These are phyloP conservation scores for Alternaria hordeiaustralica DNA, from an alignment of 2,329 filamentous ascomycete genomes.

Conservation along the genomic window DNA sequence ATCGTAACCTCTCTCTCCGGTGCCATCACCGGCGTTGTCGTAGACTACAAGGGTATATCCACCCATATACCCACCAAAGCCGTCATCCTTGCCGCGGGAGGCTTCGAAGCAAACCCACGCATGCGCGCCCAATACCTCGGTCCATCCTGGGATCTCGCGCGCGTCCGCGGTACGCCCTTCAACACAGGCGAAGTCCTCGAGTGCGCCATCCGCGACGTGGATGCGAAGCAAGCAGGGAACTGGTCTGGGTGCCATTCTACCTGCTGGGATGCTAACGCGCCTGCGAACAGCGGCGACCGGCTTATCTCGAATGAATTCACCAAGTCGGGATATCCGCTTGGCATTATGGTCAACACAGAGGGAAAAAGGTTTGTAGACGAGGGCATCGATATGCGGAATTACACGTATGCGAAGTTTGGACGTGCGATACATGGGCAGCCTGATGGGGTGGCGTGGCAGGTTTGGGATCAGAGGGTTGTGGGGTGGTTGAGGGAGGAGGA, in stretches of 20 bases:
- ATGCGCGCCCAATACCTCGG: conserved; percentile 64
- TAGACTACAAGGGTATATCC: conserved; percentile 38
- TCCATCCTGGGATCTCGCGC: conserved; percentile 67
- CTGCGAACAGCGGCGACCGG: conserved; percentile 62
- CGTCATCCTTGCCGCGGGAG: conserved; percentile 65
- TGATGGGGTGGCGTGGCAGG: conserved; percentile 65
- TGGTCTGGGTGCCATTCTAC: conserved; percentile 71
- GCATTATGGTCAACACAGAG: conserved; percentile 66
- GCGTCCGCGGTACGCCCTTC: conserved; percentile 68
- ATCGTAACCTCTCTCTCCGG: conserved; percentile 47
- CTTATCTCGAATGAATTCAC: conserved; percentile 70
- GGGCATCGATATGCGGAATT: conserved; percentile 69
- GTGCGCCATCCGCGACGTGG: conserved; percentile 59
- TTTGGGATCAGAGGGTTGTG: conserved; percentile 65
- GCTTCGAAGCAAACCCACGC: conserved; percentile 67
- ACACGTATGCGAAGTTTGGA: conserved; percentile 72
- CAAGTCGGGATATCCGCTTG: conserved; percentile 72
- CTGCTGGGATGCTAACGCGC: conserved; percentile 69
- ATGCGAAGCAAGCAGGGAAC: conserved; percentile 62
- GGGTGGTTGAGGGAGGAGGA: conserved; percentile 66
- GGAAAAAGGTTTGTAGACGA: conserved; percentile 71
- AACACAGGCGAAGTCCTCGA: conserved; percentile 67
- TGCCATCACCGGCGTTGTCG: conserved; percentile 42
- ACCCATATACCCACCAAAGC: conserved; percentile 38
- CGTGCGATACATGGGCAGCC: conserved; percentile 67